These are phyloP conservation scores for Aspergillus felis DNA, from an alignment of 2,329 filamentous ascomycete genomes.

Conservation along the genomic window DNA sequence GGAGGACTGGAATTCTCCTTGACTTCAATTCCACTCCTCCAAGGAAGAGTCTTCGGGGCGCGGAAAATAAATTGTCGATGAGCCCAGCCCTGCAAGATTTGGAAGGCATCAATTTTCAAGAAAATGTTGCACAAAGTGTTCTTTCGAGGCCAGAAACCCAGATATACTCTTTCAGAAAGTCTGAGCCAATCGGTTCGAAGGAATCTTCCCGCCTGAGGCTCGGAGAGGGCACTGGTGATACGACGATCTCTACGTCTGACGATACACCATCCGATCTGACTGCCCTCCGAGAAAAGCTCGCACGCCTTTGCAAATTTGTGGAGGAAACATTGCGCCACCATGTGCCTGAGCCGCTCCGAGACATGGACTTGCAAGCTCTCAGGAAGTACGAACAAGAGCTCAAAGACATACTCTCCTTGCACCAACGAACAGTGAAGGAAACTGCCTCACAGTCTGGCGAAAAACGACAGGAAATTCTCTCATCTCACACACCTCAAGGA, in stretches of 20 bases:
- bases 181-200: neutral
- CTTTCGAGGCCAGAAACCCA: neutral
- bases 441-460: neutral
- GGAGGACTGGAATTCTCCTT: slow-evolving; percentile 15
- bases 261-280: neutral
- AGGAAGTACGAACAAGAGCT: slow-evolving; percentile 15
- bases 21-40: slow-evolving; percentile 16
- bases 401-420: slow-evolving; percentile 7
- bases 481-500: neutral
- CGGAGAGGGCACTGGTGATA: neutral
- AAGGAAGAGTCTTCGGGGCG: neutral
- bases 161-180: neutral
- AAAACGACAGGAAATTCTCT: neutral
- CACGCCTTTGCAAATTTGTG: slow-evolving; percentile 19
- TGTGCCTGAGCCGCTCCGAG: slow-evolving; percentile 3
- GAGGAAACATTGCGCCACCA: slow-evolving; percentile 3
- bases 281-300: slow-evolving; percentile 5
- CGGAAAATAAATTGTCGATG: neutral
- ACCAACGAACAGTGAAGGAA: neutral
- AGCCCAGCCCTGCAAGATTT: slow-evolving; percentile 18
- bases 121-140: neutral
- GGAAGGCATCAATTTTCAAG: slow-evolving; percentile 18
- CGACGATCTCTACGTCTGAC: neutral
- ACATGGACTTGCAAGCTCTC: slow-evolving; percentile 6
- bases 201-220: neutral